Evolutionary conservation across 2,329 filamentous ascomycete genomes (phyloP), one percentile per base, ranked within the genome.

Genomic region (Thermothelomyces thermophilus): DNA sequence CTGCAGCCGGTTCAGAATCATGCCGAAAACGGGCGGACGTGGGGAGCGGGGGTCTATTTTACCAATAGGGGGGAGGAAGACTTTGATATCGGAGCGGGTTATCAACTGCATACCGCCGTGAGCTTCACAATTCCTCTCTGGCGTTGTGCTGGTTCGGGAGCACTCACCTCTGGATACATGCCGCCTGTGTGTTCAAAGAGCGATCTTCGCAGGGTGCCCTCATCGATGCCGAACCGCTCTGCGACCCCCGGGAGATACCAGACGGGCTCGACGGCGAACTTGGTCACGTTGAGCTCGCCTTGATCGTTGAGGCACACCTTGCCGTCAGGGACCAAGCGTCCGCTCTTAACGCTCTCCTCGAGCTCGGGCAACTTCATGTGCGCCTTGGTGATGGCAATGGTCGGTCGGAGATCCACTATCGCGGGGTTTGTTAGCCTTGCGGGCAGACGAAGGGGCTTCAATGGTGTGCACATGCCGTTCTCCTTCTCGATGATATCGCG

Each of bases 341-440:
- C 91, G 41, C 78, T 77, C 50, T 79, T 82, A 3, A 98, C 90
- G 58, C 88, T 93, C 26, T 95, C 85, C 59, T 91, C 89, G 36
- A 98, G 80, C 67, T 98, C 93, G 1, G 93, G 89, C n/a, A 97
- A 73, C 73, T 87, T 93, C 90, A 96, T 96, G 63, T 95, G 90
- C 24, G 90, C 90, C 62, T 86, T 87, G 1, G 90, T 96, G 45
- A 96, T 81, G 13, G 90, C 90, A 66, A 95, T 95, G 0, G 90
- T 95, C 4, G 90, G 90, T 34, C 90, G 79, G 56, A 95, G 87
- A 64, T 95, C 88, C 31, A 94, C 79, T 80, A 22, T 28, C 7
- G 5, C 9, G 13, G 44, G 17, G 35, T 34, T 33, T 20, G 28
- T 28, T n/a, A 52, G 55, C 14, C 5, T 41, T 60, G 39, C 31